Evolutionary conservation across 306 rosid species (phyloP), one percentile per base, ranked within the genome.

Genomic region (Purshia tridentata): DNA sequence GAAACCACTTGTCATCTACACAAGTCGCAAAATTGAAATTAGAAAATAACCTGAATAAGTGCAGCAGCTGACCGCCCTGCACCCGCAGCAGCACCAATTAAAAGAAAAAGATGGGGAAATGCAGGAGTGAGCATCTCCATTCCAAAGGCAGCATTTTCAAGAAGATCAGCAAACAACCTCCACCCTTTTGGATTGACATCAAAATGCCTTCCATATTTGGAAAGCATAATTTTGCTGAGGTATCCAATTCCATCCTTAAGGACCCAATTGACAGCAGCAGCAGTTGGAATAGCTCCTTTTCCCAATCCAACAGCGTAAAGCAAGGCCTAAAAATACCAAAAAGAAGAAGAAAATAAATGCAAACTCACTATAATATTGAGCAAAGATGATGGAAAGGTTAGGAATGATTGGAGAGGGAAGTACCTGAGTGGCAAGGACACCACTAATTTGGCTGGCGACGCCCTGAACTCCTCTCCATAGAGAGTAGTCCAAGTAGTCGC

Each of bases 391-490:
- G 61, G 61, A 1, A 9, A 55, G 61, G 37, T 7, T 16, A 9
- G 8, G 2, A 22, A 41, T n/a, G 53, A 5, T 1, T 12, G 42
- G 13, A 19, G 8, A 40, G 19, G 50, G 45, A 37, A 13, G 53
- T 37, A 82, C 86, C 85, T 93, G 96, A 4, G 97, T 93, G 45
- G 98, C 98, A 46, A 91, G 88, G 37, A 93, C 97, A 11, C 96
- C 96, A 74, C 88, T 93, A 51, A 91, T 75, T 75, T 93, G 98
- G 70, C 97, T 86, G 42, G 97, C 98, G 20, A 93, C 87, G 42
- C 97, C 98, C 80, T 93, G 98, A 59, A 89, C 96, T 15, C 83
- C 98, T 77, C 97, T 90, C 98, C 97, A 93, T 15, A 93, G 72
- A 61, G 97, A 88, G 71, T 93, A 93, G 62, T 93, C 92, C 79